Evolutionary conservation across 2,329 filamentous ascomycete species (phyloP).

Genomic region (Gyromitra esculenta): DNA sequence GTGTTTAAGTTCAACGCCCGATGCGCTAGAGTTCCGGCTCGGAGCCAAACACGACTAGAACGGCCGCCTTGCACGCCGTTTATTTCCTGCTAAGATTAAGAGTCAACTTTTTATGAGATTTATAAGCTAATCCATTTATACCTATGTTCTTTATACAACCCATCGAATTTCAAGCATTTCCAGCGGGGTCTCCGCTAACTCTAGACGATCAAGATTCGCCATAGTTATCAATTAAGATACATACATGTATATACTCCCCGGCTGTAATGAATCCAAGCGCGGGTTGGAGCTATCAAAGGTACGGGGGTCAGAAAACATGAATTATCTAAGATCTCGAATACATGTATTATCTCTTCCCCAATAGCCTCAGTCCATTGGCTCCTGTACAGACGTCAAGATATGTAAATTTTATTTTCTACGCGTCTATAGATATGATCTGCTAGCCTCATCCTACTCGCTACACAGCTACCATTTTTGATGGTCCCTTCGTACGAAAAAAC

Average conservation of each 20-base stretch:
- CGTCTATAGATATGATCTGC: background rate
- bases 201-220: background rate
- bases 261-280: background rate
- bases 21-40: conserved; percentile 5
- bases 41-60: background rate
- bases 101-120: background rate
- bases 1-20: background rate
- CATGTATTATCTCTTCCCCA: background rate
- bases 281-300: background rate
- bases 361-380: background rate
- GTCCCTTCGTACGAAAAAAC: background rate
- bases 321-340: too few relatives aligned
- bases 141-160: background rate
- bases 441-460: background rate
- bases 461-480: background rate
- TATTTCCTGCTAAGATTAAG: background rate
- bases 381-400: background rate
- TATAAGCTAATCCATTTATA: background rate
- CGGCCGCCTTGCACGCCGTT: background rate
- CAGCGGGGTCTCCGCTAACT: background rate
- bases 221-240: background rate
- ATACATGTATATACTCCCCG: background rate
- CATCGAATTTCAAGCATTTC: background rate
- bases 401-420: background rate
- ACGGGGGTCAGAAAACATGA: background rate